A percentile compares a stretch with the other conserved stretches of the same genome.
These are phyloP conservation scores for Wolfiporia cocos DNA, from an alignment of 1,284 basidiomycete species.

Conservation along the genomic window DNA sequence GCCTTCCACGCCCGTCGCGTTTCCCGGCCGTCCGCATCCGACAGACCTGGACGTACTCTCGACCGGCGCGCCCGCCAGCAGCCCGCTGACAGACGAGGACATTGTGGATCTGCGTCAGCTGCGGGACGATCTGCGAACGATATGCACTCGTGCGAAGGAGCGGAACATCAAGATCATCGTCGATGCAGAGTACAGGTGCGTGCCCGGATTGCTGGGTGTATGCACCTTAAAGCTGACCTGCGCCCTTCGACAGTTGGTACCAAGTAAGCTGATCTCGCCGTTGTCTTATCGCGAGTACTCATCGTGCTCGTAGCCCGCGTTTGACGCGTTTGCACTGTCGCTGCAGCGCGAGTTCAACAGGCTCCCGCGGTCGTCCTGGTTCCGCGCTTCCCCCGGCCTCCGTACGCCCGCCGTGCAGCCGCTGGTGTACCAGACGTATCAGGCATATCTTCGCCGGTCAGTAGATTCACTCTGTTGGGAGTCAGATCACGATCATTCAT, in stretches of 20 bases:
- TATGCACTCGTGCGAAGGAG: slow-evolving; percentile 50
- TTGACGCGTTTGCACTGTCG: slow-evolving; percentile 74
- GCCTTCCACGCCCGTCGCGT: slow-evolving; percentile 37
- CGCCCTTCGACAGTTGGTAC: slow-evolving; percentile 50
- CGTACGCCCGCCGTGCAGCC: slow-evolving; percentile 39
- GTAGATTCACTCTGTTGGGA: slow-evolving; percentile 6
- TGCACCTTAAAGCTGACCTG: not conserved
- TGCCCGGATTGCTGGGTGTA: not conserved
- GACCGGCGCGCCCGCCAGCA: slow-evolving; percentile 1
- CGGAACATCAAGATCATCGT: slow-evolving; percentile 63
- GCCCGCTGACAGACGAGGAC: slow-evolving; percentile 43
- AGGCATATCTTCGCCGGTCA: slow-evolving; percentile 77
- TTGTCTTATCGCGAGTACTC: not conserved
- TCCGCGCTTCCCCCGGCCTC: slow-evolving; percentile 2
- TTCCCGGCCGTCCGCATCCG: slow-evolving; percentile 55
- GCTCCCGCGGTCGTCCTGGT: slow-evolving; percentile 24
- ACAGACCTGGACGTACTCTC: slow-evolving; percentile 44
- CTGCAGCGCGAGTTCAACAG: slow-evolving; percentile 77
- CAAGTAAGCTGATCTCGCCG: slow-evolving; percentile 29
- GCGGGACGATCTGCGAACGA: slow-evolving; percentile 48
- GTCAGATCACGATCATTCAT: slow-evolving; percentile 6
- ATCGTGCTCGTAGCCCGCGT: slow-evolving; percentile 52
- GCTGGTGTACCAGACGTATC: slow-evolving; percentile 76
- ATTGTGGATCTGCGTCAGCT: slow-evolving; percentile 54
- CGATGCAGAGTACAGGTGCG: slow-evolving; percentile 77